Base-by-base conservation (phyloP, 306 rosid genomes). In the Leucaena leucocephala region DNA sequence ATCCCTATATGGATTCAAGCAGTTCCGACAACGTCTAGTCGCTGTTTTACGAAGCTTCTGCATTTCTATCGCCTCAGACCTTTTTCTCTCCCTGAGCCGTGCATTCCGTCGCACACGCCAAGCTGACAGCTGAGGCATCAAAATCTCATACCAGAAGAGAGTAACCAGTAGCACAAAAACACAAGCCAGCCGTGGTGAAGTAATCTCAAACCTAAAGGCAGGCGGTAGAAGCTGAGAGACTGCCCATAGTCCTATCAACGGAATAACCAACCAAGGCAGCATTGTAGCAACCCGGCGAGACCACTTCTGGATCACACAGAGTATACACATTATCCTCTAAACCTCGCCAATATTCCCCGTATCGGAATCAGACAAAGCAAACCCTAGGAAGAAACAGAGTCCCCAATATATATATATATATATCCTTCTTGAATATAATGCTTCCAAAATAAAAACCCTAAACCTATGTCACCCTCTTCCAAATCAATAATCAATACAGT, bases 241-340 rank as follows among this genome's bases (percentile, higher is more conserved):
- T 16, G 94, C 97, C 99, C 99, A 96, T 2, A 96, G 84, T 71
- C 98, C 97, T 74, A 96, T 96, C 19, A 96, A 83, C 3, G 99
- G 99, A 82, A 96, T 89, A 82, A 96, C 97, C 86, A 96, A 93
- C 99, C 99, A 93, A 79, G 99, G 99, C 64, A 96, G 96, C 99
- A 93, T 89, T 34, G 97, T 91, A 45, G 99, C 99, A 66, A 93
- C 97, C 98, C 94, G 94, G 91, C 99, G 99, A 85, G 98, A 96
- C 93, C 97, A 91, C 97, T 96, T 96, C 92, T 96, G 99, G 88
- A 96, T 96, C 80, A 96, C 98, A 83, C 99, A 96, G 40, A 96
- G 98, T 90, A 96, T 96, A 91, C 99, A 96, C 99, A 96, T 96
- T 93, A 91, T 96, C 91, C 90, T 90, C 91, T 85, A 92, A 68